These are phyloP conservation scores for Secale cereale DNA, from an alignment of 176 grass and related monocot genomes.

Conservation along the genomic window DNA sequence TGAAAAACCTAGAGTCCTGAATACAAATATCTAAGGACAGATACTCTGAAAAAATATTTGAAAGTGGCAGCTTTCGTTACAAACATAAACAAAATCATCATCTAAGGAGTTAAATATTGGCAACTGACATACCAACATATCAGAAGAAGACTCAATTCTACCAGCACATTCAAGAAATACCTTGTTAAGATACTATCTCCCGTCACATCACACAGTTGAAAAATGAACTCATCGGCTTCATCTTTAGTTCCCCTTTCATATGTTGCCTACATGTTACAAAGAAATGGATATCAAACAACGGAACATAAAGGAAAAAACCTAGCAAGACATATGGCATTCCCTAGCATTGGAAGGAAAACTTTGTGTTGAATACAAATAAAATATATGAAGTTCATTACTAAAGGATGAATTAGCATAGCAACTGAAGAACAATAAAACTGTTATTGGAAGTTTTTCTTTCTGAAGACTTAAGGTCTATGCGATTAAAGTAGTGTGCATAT, in stretches of 20 bases:
- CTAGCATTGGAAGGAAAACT: not conserved
- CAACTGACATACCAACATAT: not conserved
- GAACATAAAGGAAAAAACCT: not conserved
- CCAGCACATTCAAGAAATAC: constrained; percentile 35
- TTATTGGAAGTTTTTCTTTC: not conserved
- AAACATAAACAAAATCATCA: not conserved
- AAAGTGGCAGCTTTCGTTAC: not conserved
- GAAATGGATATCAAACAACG: not conserved
- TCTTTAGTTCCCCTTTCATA: constrained; percentile 82
- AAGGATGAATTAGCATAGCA: not conserved
- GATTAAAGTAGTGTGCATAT: not conserved
- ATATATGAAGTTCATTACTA: not conserved
- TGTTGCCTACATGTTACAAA: constrained; percentile 43
- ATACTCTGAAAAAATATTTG: not conserved
- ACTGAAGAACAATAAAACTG: not conserved
- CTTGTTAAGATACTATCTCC: constrained; percentile 61
- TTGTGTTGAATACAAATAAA: not conserved
- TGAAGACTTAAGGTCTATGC: not conserved
- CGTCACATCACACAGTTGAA: constrained; percentile 71
- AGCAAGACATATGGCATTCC: not conserved
- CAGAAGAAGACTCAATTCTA: not conserved
- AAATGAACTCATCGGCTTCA: constrained; percentile 83
- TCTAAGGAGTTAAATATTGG: not conserved
- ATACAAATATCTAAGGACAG: not conserved
- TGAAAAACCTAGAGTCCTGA: not conserved